Evolutionary conservation across 129 eudicot species (phyloP).

Genomic region (Flaveria sonorensis): DNA sequence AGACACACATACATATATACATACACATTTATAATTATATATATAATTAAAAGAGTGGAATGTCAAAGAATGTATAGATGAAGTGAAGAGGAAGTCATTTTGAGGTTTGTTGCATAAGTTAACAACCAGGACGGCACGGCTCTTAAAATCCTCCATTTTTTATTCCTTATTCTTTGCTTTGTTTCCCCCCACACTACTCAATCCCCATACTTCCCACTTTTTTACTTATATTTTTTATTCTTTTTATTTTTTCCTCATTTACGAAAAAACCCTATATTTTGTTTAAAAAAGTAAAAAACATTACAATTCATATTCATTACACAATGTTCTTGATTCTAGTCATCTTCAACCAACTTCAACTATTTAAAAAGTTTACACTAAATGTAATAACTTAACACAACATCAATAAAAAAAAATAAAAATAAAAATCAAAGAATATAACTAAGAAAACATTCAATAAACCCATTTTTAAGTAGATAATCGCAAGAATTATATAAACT

Average conservation of each 20-base stretch:
- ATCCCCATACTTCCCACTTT: slow-evolving; percentile 28
- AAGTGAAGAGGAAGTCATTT: slow-evolving; percentile 71
- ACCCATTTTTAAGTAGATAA: too few species aligned
- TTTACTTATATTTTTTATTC: background rate
- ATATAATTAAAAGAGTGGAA: slow-evolving; percentile 10
- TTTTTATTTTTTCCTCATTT: background rate
- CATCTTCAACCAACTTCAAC: background rate
- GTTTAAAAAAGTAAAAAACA: background rate
- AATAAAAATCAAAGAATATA: too few species aligned
- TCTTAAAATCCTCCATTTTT: slow-evolving; percentile 32
- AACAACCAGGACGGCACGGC: slow-evolving; percentile 90
- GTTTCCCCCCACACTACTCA: slow-evolving; percentile 35
- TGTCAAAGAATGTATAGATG: slow-evolving; percentile 40
- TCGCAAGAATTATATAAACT: too few species aligned
- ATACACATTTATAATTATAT: background rate
- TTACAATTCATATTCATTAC: slow-evolving; percentile 4
- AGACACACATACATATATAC: too few species aligned
- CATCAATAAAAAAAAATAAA: too few species aligned
- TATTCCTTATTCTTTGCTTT: slow-evolving; percentile 36
- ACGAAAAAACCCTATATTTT: slow-evolving; percentile 2
- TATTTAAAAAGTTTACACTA: background rate
- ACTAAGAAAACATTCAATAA: too few species aligned
- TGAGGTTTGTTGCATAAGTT: slow-evolving; percentile 47
- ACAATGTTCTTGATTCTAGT: background rate
- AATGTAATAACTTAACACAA: background rate